phyloP scores from a whole-genome alignment of 805 yeast species.

The Starmerella apis region DNA sequence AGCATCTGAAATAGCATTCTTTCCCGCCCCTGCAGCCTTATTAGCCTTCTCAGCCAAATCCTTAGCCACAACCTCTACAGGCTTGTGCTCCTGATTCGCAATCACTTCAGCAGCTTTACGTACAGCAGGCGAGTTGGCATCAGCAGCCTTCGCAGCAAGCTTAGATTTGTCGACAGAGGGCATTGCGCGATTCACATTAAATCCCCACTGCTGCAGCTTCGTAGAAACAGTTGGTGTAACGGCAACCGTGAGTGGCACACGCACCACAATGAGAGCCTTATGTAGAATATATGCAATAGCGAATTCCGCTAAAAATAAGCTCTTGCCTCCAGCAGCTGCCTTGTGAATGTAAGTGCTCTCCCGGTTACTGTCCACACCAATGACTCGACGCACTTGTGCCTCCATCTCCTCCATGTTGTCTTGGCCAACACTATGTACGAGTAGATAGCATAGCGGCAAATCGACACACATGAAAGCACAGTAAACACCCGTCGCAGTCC shows the following conservation, averaged over 20 bases:
- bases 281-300: constrained; percentile 88
- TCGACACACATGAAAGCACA: constrained; percentile 63
- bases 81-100: background rate
- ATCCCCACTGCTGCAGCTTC: constrained; percentile 63
- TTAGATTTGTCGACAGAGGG: constrained; percentile 22
- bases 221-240: constrained; percentile 72
- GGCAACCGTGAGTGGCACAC: constrained; percentile 87
- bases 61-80: constrained; percentile 8
- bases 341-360: constrained; percentile 23
- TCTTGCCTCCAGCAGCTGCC: constrained; percentile 27
- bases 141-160: constrained; percentile 16
- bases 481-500: constrained; percentile 81
- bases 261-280: constrained; percentile 69
- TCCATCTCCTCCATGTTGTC: constrained; percentile 65
- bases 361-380: constrained; percentile 49
- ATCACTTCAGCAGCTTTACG: constrained; percentile 12
- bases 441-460: constrained; percentile 66
- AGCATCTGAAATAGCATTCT: background rate
- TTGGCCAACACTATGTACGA: constrained; percentile 81
- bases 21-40: constrained; percentile 3
- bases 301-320: constrained; percentile 65
- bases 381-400: constrained; percentile 44
- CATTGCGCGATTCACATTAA: constrained; percentile 47
- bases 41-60: background rate
- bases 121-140: constrained; percentile 11